Conservation (phyloP, 495 filamentous ascomycete genomes). For the Hypoxylon cercidicola region DNA sequence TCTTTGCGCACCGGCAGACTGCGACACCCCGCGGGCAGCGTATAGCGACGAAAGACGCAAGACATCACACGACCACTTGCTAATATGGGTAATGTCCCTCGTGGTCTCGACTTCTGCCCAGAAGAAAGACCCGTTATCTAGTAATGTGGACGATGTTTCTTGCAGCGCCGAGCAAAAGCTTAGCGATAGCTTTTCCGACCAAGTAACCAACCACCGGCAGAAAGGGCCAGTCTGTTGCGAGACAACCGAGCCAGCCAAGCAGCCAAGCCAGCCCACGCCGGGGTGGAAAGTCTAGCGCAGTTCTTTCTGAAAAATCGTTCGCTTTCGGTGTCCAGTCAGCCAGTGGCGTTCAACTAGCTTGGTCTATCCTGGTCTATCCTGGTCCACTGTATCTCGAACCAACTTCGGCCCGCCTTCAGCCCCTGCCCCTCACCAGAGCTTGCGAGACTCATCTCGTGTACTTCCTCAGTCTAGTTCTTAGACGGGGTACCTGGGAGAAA, state of each 20-base stretch:
- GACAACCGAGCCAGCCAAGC: background rate
- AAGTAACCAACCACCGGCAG: constrained; percentile 27
- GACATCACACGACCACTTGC: constrained; percentile 49
- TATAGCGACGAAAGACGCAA: constrained; percentile 33
- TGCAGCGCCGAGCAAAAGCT: constrained; percentile 45
- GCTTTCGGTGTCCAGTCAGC: constrained; percentile 24
- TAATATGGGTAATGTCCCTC: constrained; percentile 37
- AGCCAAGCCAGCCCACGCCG: background rate
- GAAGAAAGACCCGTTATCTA: constrained; percentile 12
- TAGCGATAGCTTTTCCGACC: constrained; percentile 21
- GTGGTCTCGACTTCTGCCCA: constrained; percentile 36
- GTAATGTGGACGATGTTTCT: constrained; percentile 20
- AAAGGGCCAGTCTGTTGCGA: constrained; percentile 6
- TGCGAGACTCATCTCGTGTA: constrained; percentile 9
- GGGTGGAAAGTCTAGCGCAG: constrained; percentile 5
- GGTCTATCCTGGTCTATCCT: background rate
- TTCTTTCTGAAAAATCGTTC: constrained; percentile 15
- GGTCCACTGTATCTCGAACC: constrained; percentile 21
- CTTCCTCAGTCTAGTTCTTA: constrained; percentile 4
- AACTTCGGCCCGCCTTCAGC: constrained; percentile 30
- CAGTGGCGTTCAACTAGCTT: background rate
- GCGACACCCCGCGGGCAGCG: constrained; percentile 7
- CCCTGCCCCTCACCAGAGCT: constrained; percentile 5
- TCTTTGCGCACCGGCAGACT: constrained; percentile 14
- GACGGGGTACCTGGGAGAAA: constrained; percentile 23